Evolutionary conservation across 2,329 filamentous ascomycete genomes (phyloP), one percentile per base, ranked within the genome.

Genomic region (Alternaria consortialis): DNA sequence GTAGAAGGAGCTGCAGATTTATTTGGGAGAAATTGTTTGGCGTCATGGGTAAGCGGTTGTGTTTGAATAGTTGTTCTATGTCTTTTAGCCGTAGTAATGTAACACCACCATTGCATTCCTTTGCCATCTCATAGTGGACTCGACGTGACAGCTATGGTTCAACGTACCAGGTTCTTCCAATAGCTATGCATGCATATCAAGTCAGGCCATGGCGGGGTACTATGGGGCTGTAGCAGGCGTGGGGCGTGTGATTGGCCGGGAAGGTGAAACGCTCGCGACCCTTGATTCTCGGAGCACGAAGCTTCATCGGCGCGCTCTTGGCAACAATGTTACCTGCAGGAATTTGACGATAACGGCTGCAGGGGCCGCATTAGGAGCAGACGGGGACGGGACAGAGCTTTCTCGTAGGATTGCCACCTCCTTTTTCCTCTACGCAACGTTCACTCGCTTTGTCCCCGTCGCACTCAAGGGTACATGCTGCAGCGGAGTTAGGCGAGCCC

Each of bases 321-420:
- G 68, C 69, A 39, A 20, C n/a, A 29, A n/a, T 7, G 40, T 40
- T 25, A 31, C 36, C 17, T 32, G 44, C 66, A 85, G 85, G 82
- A 85, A 86, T 68, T 84, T 37, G 47, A 51, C 58, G 56, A 63
- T 46, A 32, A 54, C 55, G 27, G 34, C 44, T 37, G 48, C 32
- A 32, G 17, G 53, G 42, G 17, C 32, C 34, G 36, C 36, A 23
- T 43, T 25, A n/a, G 27, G 46, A 17, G 37, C 29, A 31, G 44
- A 34, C 9, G 12, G 17, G 15, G 36, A 54, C 17, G 12, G 51
- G 31, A 54, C 20, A 15, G 40, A 32, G 23, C 34, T 58, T 20
- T 7, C 27, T 42, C 15, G 47, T 6, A 39, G 32, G 23, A 25
- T 39, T 29, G 65, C 65, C 63, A 68, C 65, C 58, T 66, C 60